Evolutionary conservation across 495 filamentous ascomycete genomes (phyloP).

Genomic region (Penicillium soppii): DNA sequence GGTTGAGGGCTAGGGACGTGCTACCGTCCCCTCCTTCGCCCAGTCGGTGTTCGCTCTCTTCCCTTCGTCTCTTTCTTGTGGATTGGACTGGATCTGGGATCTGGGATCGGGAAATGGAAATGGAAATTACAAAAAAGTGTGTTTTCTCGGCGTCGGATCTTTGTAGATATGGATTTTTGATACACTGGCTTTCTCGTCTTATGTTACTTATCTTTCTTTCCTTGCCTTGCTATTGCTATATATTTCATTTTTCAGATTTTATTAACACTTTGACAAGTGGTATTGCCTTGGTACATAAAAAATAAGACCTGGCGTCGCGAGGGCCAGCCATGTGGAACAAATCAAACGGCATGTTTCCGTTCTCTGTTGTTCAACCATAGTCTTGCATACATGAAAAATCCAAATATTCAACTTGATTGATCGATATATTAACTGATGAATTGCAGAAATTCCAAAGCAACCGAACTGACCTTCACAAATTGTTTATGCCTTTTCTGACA

Average conservation of each 20-base stretch:
- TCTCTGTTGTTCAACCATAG: no score
- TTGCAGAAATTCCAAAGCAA: no score
- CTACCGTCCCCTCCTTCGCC: not conserved
- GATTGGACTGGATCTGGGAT: constrained; percentile 19
- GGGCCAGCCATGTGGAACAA: no score
- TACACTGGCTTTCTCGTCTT: constrained; percentile 27
- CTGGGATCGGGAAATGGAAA: constrained; percentile 11
- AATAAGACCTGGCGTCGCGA: no score
- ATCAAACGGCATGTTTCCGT: no score
- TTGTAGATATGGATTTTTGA: constrained; percentile 32
- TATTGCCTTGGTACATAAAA: no score
- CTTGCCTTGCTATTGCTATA: constrained; percentile 10
- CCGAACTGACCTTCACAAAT: no score
- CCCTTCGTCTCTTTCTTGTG: constrained; percentile 4
- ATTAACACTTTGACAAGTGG: no score
- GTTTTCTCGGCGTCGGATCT: constrained; percentile 32
- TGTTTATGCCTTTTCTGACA: no score
- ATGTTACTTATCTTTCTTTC: constrained; percentile 1
- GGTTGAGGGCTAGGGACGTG: not conserved
- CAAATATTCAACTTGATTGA: no score
- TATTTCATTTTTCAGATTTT: not conserved
- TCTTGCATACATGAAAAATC: no score
- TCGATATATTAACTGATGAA: no score
- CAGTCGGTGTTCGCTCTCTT: constrained; percentile 11
- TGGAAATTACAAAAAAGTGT: constrained; percentile 20